Conservation (phyloP, 768 basidiomycete genomes). For the Lactarius sp. region DNA sequence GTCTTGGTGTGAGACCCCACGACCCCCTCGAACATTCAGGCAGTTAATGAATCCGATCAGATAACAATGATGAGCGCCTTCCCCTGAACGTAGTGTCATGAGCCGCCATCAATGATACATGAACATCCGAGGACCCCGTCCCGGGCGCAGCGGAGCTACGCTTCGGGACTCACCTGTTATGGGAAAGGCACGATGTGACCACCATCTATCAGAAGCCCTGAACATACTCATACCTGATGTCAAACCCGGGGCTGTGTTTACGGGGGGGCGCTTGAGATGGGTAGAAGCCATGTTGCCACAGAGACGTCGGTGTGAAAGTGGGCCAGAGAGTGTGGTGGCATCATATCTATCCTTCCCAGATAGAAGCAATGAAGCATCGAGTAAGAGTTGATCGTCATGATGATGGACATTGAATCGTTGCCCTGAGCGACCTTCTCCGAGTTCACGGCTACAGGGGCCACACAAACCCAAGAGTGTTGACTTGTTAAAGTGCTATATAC, state of each 20-base stretch:
- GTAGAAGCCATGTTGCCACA: conserved; percentile 12
- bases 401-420: not conserved
- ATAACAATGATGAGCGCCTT: conserved; percentile 11
- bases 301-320: not conserved
- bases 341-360: not conserved
- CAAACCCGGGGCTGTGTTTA: not conserved
- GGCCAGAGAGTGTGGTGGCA: not conserved
- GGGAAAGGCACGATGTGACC: not conserved
- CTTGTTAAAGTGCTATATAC: not conserved
- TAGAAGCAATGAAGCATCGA: not conserved
- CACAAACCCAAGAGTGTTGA: not conserved
- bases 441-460: too few relatives aligned
- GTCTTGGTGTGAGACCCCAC: not conserved
- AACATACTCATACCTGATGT: not conserved
- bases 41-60: not conserved
- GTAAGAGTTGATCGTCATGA: not conserved
- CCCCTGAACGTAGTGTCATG: conserved; percentile 1
- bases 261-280: not conserved
- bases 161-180: not conserved
- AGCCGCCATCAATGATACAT: conserved; percentile 21
- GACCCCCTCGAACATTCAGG: not conserved
- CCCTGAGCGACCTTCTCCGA: not conserved
- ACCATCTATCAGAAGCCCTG: conserved; percentile 1
- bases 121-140: not conserved
- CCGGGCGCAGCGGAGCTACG: not conserved